phyloP scores from a whole-genome alignment of 768 basidiomycete species.

The Agaricus blazei region DNA sequence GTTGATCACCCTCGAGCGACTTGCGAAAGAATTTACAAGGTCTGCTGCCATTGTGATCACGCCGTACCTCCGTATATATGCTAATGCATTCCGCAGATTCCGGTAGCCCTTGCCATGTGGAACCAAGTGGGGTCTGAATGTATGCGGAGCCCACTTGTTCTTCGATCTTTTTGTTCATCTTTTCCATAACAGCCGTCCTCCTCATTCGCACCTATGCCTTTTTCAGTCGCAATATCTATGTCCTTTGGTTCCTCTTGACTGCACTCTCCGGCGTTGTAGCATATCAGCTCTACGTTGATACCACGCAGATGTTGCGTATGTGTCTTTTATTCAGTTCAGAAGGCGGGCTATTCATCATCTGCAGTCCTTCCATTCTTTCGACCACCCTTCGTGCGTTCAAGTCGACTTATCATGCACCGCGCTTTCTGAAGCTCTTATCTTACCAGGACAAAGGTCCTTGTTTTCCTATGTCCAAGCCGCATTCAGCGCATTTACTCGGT shows the following conservation, averaged over 20 bases:
- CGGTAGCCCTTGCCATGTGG: constrained; percentile 81
- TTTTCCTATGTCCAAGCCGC: constrained; percentile 77
- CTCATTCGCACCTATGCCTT: constrained; percentile 84
- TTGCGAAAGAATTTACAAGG: constrained; percentile 71
- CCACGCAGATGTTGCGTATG: constrained; percentile 73
- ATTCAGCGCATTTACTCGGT: constrained; percentile 81
- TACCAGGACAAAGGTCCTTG: constrained; percentile 58
- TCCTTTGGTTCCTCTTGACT: constrained; percentile 58
- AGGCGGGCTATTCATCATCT: constrained; percentile 7
- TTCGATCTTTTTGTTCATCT: constrained; percentile 10
- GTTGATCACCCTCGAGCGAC: constrained; percentile 58
- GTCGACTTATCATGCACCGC: background rate
- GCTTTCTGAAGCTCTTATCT: background rate
- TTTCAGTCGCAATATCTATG: constrained; percentile 71
- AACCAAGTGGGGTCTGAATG: constrained; percentile 83
- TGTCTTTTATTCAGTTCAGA: constrained; percentile 8
- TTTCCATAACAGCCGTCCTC: constrained; percentile 52
- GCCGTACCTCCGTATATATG: constrained; percentile 4
- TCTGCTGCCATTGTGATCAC: constrained; percentile 16
- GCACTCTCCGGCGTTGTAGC: constrained; percentile 70
- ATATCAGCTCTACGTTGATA: constrained; percentile 78
- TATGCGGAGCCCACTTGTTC: constrained; percentile 24
- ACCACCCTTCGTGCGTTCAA: constrained; percentile 49
- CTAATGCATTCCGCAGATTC: constrained; percentile 43
- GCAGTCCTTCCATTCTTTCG: constrained; percentile 63